These are phyloP conservation scores for Suhomyces bokatorum DNA, from an alignment of 1,139 yeast species.

Conservation along the genomic window DNA sequence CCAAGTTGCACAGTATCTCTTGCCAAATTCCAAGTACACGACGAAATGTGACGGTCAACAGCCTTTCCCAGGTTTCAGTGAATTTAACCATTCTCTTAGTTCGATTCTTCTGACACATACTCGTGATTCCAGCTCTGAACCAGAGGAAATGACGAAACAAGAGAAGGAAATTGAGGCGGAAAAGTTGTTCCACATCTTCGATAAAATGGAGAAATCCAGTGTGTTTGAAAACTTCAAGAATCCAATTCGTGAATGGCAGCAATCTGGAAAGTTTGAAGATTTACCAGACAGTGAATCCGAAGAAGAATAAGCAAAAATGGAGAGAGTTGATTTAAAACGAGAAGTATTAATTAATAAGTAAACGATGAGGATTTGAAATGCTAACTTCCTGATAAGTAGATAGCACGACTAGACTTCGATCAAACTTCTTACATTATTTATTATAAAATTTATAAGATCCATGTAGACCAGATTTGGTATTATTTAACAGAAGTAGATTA, in stretches of 20 bases:
- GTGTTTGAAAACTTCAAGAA: conserved; percentile 45
- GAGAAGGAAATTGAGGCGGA: conserved; percentile 59
- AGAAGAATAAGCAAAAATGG: neutral
- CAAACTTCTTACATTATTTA: too few species aligned
- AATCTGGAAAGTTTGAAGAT: conserved; percentile 34
- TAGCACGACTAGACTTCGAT: too few species aligned
- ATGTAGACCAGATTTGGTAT: too few species aligned
- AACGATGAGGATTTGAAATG: too few species aligned
- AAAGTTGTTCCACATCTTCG: conserved; percentile 49
- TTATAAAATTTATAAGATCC: too few species aligned
- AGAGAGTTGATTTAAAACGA: neutral
- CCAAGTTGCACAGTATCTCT: conserved; percentile 17
- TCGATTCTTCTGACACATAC: conserved; percentile 12
- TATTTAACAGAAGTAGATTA: too few species aligned
- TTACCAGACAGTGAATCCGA: conserved; percentile 10
- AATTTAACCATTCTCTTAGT: conserved; percentile 11
- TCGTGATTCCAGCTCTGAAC: conserved; percentile 8
- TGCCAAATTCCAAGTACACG: conserved; percentile 16
- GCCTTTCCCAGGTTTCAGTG: conserved; percentile 9
- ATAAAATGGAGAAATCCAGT: conserved; percentile 49
- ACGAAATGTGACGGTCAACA: neutral
- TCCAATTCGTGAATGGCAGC: conserved; percentile 41
- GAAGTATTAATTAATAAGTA: too few species aligned
- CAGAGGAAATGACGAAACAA: conserved; percentile 39
- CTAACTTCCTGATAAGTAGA: too few species aligned